Percentiles rank a stretch among this genome's conserved stretches.
These are phyloP conservation scores for Aspergillus nidulans DNA, from an alignment of 495 filamentous ascomycete genomes.

Conservation along the genomic window DNA sequence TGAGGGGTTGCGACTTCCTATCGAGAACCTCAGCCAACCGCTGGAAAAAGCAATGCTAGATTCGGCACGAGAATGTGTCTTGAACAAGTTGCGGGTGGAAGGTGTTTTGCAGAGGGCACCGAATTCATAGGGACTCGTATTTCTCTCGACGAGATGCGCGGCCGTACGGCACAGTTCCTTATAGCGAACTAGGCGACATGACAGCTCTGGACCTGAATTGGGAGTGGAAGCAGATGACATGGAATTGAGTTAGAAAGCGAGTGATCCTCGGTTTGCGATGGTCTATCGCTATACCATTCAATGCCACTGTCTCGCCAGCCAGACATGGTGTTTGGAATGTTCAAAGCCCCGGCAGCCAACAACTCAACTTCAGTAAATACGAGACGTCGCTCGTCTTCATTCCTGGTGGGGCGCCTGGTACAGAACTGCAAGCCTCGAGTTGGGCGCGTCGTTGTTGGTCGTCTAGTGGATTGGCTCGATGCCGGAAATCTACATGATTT, in stretches of 20 bases:
- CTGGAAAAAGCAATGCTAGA: neutral
- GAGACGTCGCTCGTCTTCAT: neutral
- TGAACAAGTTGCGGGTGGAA: neutral
- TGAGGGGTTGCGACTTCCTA: neutral
- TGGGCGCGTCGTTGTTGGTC: neutral
- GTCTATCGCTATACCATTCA: neutral
- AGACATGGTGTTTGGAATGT: neutral
- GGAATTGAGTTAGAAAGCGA: neutral
- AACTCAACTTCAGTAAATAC: neutral
- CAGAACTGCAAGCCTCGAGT: neutral
- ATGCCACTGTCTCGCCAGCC: neutral
- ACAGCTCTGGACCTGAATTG: neutral
- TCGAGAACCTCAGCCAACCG: neutral
- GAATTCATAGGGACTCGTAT: neutral
- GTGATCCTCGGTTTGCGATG: neutral
- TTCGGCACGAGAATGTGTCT: neutral
- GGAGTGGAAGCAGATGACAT: neutral
- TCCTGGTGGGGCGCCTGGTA: neutral
- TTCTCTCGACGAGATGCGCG: neutral
- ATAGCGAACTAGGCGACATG: neutral
- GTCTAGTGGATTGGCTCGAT: neutral
- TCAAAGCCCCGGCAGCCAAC: neutral
- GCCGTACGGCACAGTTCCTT: neutral
- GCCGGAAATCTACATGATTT: neutral
- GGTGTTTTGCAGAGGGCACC: neutral